Evolutionary conservation across 2,329 filamentous ascomycete species (phyloP).

Genomic region (Alternaria triticina): DNA sequence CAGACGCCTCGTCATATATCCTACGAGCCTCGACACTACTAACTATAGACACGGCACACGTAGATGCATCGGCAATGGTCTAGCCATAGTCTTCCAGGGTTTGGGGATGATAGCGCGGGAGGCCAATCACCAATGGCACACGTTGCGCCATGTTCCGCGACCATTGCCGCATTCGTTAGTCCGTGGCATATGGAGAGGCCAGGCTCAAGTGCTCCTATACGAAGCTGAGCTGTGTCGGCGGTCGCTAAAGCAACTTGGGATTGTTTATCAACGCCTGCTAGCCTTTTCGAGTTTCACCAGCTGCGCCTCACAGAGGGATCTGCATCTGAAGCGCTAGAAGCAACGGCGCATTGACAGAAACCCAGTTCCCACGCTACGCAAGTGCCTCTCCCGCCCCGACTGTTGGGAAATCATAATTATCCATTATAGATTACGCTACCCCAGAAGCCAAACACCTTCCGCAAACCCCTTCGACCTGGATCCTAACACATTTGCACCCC

Average conservation of each 20-base stretch:
- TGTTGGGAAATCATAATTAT: conserved; percentile 17
- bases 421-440: conserved; percentile 17
- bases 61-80: not conserved
- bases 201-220: conserved; percentile 1
- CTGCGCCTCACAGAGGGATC: conserved; percentile 7
- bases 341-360: conserved; percentile 15
- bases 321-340: conserved; percentile 12
- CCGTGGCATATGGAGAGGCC: not conserved
- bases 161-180: conserved; percentile 10
- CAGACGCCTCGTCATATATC: conserved; percentile 1
- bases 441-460: not conserved
- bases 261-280: conserved; percentile 16
- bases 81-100: not conserved
- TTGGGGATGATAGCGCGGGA: conserved; percentile 5
- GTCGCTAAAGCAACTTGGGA: conserved; percentile 8
- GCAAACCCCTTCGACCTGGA: not conserved
- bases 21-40: not conserved
- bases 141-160: conserved; percentile 3
- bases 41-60: conserved; percentile 9
- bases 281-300: conserved; percentile 1
- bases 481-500: not conserved
- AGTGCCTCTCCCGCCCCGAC: conserved; percentile 13
- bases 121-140: conserved; percentile 4
- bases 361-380: conserved; percentile 19
- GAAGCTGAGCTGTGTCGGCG: conserved; percentile 8